Percentiles rank a stretch among this genome's conserved stretches.
Conservation (phyloP, 768 basidiomycete genomes). For the Naganishia antarctica region DNA sequence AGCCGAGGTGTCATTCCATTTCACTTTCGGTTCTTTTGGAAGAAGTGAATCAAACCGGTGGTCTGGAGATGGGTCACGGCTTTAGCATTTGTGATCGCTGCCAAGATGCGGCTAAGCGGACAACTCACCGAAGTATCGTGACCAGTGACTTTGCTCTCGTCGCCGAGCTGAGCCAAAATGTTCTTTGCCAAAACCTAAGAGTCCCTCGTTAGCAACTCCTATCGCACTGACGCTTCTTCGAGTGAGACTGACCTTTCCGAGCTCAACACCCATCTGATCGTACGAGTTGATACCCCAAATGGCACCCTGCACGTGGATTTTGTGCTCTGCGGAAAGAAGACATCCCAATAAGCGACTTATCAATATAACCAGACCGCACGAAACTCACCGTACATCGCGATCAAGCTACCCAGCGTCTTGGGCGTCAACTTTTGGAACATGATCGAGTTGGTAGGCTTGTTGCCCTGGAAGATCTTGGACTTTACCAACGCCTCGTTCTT, state of each 20-base stretch:
- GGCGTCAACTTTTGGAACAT: conserved; percentile 91
- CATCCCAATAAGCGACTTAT: not conserved
- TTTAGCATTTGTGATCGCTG: not conserved
- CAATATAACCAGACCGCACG: too few relatives aligned
- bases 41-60: conserved; percentile 93
- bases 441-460: conserved; percentile 92
- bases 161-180: conserved; percentile 79
- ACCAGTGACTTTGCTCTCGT: conserved; percentile 60
- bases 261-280: conserved; percentile 99
- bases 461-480: conserved; percentile 97
- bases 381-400: conserved; percentile 39
- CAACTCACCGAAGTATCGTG: conserved; percentile 74
- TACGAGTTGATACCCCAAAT: conserved; percentile 99
- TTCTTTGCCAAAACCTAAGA: conserved; percentile 78
- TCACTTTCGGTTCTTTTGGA: conserved; percentile 70
- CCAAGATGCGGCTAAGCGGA: not conserved
- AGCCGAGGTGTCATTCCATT: not conserved
- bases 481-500: conserved; percentile 82
- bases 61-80: conserved; percentile 60
- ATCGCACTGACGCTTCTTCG: not conserved
- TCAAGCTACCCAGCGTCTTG: conserved; percentile 66
- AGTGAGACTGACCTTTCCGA: conserved; percentile 66
- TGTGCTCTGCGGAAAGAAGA: conserved; percentile 63
- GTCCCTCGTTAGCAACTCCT: not conserved
- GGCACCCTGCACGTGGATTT: conserved; percentile 96